A percentile compares a stretch with the other conserved stretches of the same genome.
These are phyloP conservation scores for Aspergillus melleus DNA, from an alignment of 2,329 filamentous ascomycete genomes.

Conservation along the genomic window DNA sequence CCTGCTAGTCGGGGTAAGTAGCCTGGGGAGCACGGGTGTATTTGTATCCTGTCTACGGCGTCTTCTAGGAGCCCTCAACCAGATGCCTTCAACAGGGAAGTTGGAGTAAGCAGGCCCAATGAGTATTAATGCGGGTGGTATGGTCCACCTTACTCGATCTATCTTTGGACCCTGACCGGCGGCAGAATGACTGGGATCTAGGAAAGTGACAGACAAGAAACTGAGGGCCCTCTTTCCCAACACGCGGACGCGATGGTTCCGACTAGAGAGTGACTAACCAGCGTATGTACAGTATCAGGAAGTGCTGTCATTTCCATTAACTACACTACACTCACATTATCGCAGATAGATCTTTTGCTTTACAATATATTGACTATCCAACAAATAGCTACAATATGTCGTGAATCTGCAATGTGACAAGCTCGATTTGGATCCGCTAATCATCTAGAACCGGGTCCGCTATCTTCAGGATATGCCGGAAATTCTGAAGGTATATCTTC, in stretches of 20 bases:
- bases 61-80: constrained; percentile 2
- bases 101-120: constrained; percentile 1
- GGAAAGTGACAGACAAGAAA: constrained; percentile 7
- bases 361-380: too few relatives aligned
- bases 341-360: too few relatives aligned
- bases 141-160: constrained; percentile 1
- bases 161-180: background rate
- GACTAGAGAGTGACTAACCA: background rate
- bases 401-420: too few relatives aligned
- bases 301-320: too few relatives aligned
- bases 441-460: too few relatives aligned
- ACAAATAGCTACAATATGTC: too few relatives aligned
- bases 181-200: constrained; percentile 2
- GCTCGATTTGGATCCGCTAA: too few relatives aligned
- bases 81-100: constrained; percentile 4
- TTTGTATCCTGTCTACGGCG: constrained; percentile 1
- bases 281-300: background rate
- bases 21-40: constrained; percentile 3
- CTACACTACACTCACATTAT: too few relatives aligned
- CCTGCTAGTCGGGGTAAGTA: background rate
- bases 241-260: background rate
- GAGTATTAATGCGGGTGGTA: constrained; percentile 1
- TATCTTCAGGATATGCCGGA: too few relatives aligned
- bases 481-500: too few relatives aligned
- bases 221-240: background rate